Evolutionary conservation across 495 filamentous ascomycete genomes (phyloP).

Genomic region (Parmelia sp.): DNA sequence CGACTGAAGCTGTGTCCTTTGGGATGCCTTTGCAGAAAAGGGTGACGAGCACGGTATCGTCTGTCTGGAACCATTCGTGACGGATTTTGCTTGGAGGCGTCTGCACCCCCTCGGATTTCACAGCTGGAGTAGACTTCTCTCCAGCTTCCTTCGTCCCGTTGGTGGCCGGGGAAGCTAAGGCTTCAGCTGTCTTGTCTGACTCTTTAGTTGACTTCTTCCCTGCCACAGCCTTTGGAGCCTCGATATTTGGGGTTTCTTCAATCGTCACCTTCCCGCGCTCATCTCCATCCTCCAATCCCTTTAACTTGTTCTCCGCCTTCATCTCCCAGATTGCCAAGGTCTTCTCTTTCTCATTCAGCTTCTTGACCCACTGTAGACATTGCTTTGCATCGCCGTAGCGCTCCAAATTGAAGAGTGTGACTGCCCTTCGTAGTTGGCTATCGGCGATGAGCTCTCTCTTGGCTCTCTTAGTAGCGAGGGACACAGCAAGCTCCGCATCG

Average conservation of each 20-base stretch:
- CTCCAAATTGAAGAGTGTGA: slow-evolving; percentile 63
- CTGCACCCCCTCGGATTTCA: slow-evolving; percentile 30
- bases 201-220: slow-evolving; percentile 20
- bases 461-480: slow-evolving; percentile 61
- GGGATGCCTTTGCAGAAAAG: slow-evolving; percentile 67
- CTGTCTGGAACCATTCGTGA: slow-evolving; percentile 76
- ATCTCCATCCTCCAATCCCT: slow-evolving; percentile 54
- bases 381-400: slow-evolving; percentile 70
- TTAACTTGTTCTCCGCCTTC: slow-evolving; percentile 47
- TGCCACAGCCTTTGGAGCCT: slow-evolving; percentile 38
- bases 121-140: slow-evolving; percentile 17
- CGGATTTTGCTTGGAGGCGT: slow-evolving; percentile 59
- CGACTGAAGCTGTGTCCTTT: slow-evolving; percentile 52
- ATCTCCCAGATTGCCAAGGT: slow-evolving; percentile 57
- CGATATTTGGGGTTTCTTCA: slow-evolving; percentile 56
- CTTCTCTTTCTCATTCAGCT: slow-evolving; percentile 55
- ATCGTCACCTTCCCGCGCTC: slow-evolving; percentile 51
- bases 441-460: slow-evolving; percentile 74
- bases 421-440: slow-evolving; percentile 73
- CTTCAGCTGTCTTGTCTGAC: slow-evolving; percentile 23
- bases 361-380: slow-evolving; percentile 60
- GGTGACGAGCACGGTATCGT: slow-evolving; percentile 57
- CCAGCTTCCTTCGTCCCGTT: background rate
- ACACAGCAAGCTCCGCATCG: slow-evolving; percentile 75
- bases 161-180: slow-evolving; percentile 5